Evolutionary conservation across 208 protist genomes (phyloP).

Genomic region (Wallacemonas collosoma): DNA sequence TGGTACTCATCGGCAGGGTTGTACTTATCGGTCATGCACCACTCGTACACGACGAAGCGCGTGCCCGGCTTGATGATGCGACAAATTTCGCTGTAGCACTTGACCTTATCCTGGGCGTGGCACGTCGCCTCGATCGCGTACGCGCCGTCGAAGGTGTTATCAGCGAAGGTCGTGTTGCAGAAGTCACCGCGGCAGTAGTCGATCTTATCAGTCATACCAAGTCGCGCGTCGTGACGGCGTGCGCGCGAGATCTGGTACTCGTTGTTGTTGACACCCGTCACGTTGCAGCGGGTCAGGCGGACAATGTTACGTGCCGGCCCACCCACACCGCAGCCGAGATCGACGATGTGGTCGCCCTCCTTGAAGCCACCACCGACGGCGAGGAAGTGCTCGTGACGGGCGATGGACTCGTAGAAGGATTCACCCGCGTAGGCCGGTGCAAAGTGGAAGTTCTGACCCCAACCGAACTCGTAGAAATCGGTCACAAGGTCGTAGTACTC

Average conservation of each 20-base stretch:
- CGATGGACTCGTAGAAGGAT: conserved; percentile 91
- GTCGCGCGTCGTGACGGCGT: conserved; percentile 67
- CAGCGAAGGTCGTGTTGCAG: conserved; percentile 88
- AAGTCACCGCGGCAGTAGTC: conserved; percentile 94
- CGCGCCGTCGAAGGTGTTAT: conserved; percentile 93
- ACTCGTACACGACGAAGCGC: conserved; percentile 95
- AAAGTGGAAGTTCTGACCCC: conserved; percentile 97
- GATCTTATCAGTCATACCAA: conserved; percentile 75
- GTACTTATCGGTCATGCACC: conserved; percentile 95
- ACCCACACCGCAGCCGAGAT: conserved; percentile 97
- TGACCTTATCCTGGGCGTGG: conserved; percentile 94
- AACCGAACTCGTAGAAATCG: conserved; percentile 98
- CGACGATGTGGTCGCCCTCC: conserved; percentile 80
- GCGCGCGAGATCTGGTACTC: conserved; percentile 95
- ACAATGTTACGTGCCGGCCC: conserved; percentile 95
- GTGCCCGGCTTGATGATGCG: conserved; percentile 94
- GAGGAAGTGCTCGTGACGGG: conserved; percentile 96
- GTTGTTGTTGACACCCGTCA: conserved; percentile 98
- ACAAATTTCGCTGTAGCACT: conserved; percentile 94
- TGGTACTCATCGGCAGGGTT: conserved; percentile 91
- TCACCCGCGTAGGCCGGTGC: conserved; percentile 83
- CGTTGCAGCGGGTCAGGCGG: conserved; percentile 92
- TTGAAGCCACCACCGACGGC: conserved; percentile 84
- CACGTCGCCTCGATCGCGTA: conserved; percentile 98
- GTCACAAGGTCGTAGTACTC: conserved; percentile 97